Conservation (phyloP, 441 rosid species). For the Eutrema salsugineum region DNA sequence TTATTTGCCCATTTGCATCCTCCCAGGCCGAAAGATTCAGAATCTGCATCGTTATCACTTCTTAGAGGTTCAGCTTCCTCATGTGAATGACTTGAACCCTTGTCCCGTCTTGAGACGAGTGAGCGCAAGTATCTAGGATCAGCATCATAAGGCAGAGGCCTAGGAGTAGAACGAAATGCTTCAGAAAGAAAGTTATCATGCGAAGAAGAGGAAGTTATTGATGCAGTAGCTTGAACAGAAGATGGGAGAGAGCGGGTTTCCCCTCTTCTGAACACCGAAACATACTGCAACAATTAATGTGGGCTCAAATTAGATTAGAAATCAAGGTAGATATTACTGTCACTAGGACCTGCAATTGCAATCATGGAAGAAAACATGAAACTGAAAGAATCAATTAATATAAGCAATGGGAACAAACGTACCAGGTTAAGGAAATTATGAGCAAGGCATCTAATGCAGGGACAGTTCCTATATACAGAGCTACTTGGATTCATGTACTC, state of each 20-base stretch:
- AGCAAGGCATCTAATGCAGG: slow-evolving; percentile 73
- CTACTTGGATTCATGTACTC: slow-evolving; percentile 74
- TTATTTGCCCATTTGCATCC: slow-evolving; percentile 54
- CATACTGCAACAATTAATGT: slow-evolving; percentile 42
- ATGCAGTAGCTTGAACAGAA: slow-evolving; percentile 62
- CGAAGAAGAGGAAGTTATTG: slow-evolving; percentile 68
- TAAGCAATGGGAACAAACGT: slow-evolving; percentile 17
- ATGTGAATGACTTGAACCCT: slow-evolving; percentile 63
- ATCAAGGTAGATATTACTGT: not conserved
- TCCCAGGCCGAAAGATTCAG: slow-evolving; percentile 43
- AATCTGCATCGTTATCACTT: slow-evolving; percentile 52
- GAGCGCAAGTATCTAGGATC: slow-evolving; percentile 60
- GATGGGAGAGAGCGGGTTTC: slow-evolving; percentile 48
- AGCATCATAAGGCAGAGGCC: slow-evolving; percentile 92
- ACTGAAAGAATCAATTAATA: not conserved
- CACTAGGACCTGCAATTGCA: not conserved
- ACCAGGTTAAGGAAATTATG: slow-evolving; percentile 72
- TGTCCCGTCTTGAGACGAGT: slow-evolving; percentile 62
- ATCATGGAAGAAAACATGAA: not conserved
- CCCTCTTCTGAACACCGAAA: slow-evolving; percentile 59
- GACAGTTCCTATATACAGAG: slow-evolving; percentile 73
- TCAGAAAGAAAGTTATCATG: slow-evolving; percentile 84
- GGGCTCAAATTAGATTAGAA: not conserved
- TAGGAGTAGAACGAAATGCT: slow-evolving; percentile 86
- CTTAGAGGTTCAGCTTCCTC: slow-evolving; percentile 84